phyloP scores from a whole-genome alignment of 768 basidiomycete species.

The Zangia roseola region DNA sequence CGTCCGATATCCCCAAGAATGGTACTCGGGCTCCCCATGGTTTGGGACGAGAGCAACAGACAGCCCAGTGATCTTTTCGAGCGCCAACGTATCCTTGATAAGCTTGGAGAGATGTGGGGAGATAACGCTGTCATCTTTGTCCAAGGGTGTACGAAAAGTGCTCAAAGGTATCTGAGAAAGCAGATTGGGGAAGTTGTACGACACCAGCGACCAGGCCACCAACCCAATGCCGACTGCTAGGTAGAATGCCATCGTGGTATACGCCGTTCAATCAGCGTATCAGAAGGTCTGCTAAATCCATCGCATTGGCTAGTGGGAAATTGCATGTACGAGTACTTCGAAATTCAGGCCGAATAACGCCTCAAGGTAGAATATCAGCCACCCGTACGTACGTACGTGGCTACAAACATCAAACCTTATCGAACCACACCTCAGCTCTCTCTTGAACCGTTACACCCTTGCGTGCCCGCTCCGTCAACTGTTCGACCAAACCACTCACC shows the following conservation, averaged over 20 bases:
- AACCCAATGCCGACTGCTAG: conserved; percentile 10
- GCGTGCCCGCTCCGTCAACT: conserved; percentile 21
- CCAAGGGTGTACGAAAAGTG: too few relatives aligned
- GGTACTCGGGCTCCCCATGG: conserved; percentile 28
- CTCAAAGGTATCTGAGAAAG: conserved; percentile 1
- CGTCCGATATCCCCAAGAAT: conserved; percentile 35
- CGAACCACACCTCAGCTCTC: conserved; percentile 33
- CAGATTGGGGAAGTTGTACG: conserved; percentile 6
- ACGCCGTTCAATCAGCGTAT: neutral
- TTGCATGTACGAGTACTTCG: conserved; percentile 15
- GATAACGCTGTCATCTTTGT: conserved; percentile 8
- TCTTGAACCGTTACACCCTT: conserved; percentile 20
- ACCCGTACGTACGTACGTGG: too few relatives aligned
- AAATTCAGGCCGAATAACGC: too few relatives aligned
- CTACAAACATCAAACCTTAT: conserved; percentile 17
- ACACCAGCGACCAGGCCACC: conserved; percentile 9
- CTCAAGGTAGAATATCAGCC: too few relatives aligned
- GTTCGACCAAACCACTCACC: conserved; percentile 12
- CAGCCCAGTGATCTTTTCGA: conserved; percentile 30
- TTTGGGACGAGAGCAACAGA: conserved; percentile 29
- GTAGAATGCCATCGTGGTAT: conserved; percentile 6
- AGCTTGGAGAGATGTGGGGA: conserved; percentile 16
- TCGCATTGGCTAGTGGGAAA: too few relatives aligned
- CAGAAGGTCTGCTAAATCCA: neutral
- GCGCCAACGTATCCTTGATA: conserved; percentile 17